Percentiles rank a stretch among this genome's conserved stretches.
These are phyloP conservation scores for Leccinum rimulosum DNA, from an alignment of 768 basidiomycete genomes.

Conservation along the genomic window DNA sequence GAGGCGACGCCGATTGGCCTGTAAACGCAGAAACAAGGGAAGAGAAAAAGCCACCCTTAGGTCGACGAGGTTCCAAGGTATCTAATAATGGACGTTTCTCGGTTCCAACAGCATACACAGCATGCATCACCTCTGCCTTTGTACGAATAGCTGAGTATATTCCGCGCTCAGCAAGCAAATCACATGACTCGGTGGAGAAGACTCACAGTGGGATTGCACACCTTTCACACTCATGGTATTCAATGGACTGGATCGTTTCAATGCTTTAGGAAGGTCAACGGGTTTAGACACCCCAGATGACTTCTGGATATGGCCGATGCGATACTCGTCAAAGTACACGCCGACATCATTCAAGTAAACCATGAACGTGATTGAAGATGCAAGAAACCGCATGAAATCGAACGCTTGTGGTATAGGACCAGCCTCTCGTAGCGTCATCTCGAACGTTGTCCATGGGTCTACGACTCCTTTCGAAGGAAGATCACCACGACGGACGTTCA, in stretches of 20 bases:
- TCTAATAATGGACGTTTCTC: constrained; percentile 42
- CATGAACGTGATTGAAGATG: constrained; percentile 95
- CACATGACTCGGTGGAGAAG: neutral
- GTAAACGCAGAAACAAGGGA: constrained; percentile 32
- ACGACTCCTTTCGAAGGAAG: constrained; percentile 42
- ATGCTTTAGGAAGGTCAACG: constrained; percentile 51
- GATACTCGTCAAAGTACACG: constrained; percentile 79
- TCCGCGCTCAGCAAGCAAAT: neutral
- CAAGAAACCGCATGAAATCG: constrained; percentile 86
- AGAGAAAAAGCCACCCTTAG: constrained; percentile 46
- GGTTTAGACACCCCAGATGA: constrained; percentile 49
- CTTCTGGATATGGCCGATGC: constrained; percentile 67
- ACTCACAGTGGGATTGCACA: constrained; percentile 63
- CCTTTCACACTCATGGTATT: constrained; percentile 68
- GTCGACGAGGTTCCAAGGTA: constrained; percentile 30
- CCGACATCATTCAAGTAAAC: constrained; percentile 68
- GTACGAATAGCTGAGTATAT: constrained; percentile 39
- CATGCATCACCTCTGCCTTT: constrained; percentile 12
- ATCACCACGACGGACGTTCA: constrained; percentile 78
- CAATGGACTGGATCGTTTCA: constrained; percentile 54
- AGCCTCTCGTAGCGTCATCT: constrained; percentile 83
- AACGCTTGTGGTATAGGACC: constrained; percentile 77
- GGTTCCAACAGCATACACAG: constrained; percentile 9
- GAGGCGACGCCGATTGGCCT: constrained; percentile 12
- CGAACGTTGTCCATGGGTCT: constrained; percentile 80